These are phyloP conservation scores for Collybia sp. DNA, from an alignment of 768 basidiomycete genomes.

Conservation along the genomic window DNA sequence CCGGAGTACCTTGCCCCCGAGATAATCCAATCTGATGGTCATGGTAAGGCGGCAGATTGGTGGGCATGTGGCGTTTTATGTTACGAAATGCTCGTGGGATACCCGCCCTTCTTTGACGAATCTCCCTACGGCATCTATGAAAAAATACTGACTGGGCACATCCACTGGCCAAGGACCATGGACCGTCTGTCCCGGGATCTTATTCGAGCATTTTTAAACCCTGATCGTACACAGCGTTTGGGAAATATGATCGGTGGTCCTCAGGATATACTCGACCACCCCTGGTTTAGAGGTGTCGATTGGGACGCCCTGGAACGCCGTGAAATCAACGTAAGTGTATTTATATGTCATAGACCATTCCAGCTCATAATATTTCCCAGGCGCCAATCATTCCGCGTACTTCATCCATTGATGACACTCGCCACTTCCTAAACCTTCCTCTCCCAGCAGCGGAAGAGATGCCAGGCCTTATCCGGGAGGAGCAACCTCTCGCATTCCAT, in stretches of 20 bases:
- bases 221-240: conserved; percentile 86
- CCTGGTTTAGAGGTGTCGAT: conserved; percentile 95
- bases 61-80: conserved; percentile 98
- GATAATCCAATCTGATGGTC: conserved; percentile 96
- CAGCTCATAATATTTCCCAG: conserved; percentile 29
- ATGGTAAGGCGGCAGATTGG: conserved; percentile 98
- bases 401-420: conserved; percentile 75
- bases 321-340: conserved; percentile 68
- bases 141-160: conserved; percentile 85
- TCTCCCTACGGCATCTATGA: conserved; percentile 98
- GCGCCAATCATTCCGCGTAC: conserved; percentile 86
- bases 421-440: conserved; percentile 80
- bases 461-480: conserved; percentile 69
- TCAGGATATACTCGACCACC: conserved; percentile 85
- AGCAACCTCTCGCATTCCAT: conserved; percentile 50
- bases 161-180: conserved; percentile 89
- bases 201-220: conserved; percentile 84
- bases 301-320: conserved; percentile 85
- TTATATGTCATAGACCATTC: conserved; percentile 1
- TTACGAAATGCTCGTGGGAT: conserved; percentile 99
- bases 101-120: conserved; percentile 97
- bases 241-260: conserved; percentile 93
- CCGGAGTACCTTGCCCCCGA: conserved; percentile 98
- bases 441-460: conserved; percentile 76
- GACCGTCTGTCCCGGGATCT: conserved; percentile 88